phyloP scores from a whole-genome alignment of 2,329 filamentous ascomycete genomes.

The Calonectria naviculata region DNA sequence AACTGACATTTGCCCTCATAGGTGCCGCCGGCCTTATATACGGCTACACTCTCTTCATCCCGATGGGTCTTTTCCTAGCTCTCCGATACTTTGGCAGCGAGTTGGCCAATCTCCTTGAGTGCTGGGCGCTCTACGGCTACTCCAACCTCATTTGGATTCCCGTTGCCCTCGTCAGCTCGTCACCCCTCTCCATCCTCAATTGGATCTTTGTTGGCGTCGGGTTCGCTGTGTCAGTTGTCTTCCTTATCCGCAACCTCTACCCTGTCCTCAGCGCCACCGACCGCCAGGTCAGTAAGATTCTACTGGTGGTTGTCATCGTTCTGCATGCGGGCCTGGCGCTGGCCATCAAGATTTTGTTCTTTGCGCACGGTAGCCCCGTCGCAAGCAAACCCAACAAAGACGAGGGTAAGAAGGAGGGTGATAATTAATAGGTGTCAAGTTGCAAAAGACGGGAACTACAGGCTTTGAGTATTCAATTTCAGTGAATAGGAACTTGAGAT shows the following conservation, averaged over 20 bases:
- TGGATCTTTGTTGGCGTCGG: conserved; percentile 93
- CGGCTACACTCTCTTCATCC: conserved; percentile 91
- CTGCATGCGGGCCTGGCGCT: conserved; percentile 91
- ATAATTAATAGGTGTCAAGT: conserved; percentile 26
- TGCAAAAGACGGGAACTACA: conserved; percentile 10
- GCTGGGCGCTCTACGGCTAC: conserved; percentile 96
- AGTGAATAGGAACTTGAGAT: conserved; percentile 10
- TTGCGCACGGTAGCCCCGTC: conserved; percentile 77
- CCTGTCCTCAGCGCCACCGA: conserved; percentile 95
- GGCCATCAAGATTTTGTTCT: conserved; percentile 97
- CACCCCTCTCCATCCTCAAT: conserved; percentile 86
- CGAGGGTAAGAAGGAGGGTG: conserved; percentile 34
- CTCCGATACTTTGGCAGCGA: conserved; percentile 97
- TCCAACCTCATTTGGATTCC: conserved; percentile 97
- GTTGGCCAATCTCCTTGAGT: conserved; percentile 92
- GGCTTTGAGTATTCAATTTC: conserved; percentile 2
- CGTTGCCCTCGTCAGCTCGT: conserved; percentile 92
- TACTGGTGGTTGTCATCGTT: conserved; percentile 85
- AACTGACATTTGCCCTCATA: conserved; percentile 43
- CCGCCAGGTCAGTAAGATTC: conserved; percentile 87
- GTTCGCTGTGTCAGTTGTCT: conserved; percentile 84
- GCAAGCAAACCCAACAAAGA: conserved; percentile 50
- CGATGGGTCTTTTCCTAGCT: conserved; percentile 85
- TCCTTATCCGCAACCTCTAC: conserved; percentile 87
- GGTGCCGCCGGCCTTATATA: conserved; percentile 93